Percentiles rank a stretch among this genome's conserved stretches.
phyloP scores from a whole-genome alignment of 169 alveolate genomes.

The Plasmodium chabaudi region DNA sequence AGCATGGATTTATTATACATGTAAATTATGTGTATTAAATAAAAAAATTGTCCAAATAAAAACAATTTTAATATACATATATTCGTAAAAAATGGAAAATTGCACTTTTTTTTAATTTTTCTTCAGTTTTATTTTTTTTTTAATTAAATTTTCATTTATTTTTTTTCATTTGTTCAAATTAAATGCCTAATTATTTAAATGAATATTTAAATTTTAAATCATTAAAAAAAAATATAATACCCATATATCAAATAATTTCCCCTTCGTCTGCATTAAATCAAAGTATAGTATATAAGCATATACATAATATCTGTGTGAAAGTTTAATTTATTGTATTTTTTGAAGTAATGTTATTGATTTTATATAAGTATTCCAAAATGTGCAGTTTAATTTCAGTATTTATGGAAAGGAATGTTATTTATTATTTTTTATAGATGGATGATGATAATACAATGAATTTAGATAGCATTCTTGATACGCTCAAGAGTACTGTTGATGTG shows the following conservation, averaged over 20 bases:
- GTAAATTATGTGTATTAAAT: no score
- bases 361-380: neutral
- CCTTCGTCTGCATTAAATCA: no score
- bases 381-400: neutral
- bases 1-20: no score
- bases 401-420: neutral
- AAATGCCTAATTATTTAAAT: neutral
- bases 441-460: conserved; percentile 22
- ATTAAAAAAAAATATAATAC: neutral
- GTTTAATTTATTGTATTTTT: neutral
- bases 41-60: no score
- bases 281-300: no score
- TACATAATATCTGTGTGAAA: no score
- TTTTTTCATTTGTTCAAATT: neutral
- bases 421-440: conserved; percentile 38
- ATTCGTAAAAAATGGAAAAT: no score
- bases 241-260: neutral
- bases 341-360: neutral
- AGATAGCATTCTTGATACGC: conserved; percentile 36
- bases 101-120: no score
- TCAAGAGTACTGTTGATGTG: conserved; percentile 44
- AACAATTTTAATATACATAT: no score
- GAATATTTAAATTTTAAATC: neutral
- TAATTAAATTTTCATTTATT: neutral
- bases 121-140: neutral